A percentile compares a stretch with the other conserved stretches of the same genome.
phyloP scores from a whole-genome alignment of 257 asterid species.

The Salvia splendens region DNA sequence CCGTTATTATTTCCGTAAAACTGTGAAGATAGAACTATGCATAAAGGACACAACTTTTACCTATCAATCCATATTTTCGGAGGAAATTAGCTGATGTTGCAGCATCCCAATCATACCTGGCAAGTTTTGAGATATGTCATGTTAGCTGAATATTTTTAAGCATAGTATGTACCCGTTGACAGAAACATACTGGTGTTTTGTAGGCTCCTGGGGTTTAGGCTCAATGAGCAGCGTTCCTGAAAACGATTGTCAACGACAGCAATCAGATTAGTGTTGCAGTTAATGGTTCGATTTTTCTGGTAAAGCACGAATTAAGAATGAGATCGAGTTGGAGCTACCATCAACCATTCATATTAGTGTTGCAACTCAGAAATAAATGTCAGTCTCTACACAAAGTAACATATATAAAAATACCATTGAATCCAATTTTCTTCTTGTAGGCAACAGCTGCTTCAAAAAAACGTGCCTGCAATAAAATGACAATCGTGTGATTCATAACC shows the following conservation, averaged over 20 bases:
- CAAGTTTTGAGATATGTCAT: slow-evolving; percentile 19
- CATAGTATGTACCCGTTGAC: background rate
- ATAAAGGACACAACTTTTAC: slow-evolving; percentile 33
- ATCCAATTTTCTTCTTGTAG: slow-evolving; percentile 95
- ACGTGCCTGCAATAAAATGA: slow-evolving; percentile 62
- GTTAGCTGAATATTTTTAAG: slow-evolving; percentile 11
- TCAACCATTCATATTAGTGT: background rate
- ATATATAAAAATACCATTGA: slow-evolving; percentile 57
- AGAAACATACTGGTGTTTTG: slow-evolving; percentile 61
- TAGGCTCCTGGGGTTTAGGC: slow-evolving; percentile 99
- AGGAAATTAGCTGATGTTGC: slow-evolving; percentile 95
- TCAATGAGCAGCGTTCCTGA: slow-evolving; percentile 94
- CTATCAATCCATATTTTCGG: slow-evolving; percentile 84
- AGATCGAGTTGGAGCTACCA: background rate
- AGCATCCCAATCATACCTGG: slow-evolving; percentile 99
- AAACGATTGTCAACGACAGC: slow-evolving; percentile 9
- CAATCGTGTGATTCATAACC: background rate
- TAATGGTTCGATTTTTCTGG: background rate
- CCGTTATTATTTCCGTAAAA: background rate
- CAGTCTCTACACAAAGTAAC: slow-evolving; percentile 4
- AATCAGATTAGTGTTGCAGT: background rate
- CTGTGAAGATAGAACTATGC: no score
- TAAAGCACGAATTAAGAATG: background rate
- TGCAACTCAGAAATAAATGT: background rate
- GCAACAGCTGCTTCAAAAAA: slow-evolving; percentile 91